Conservation (phyloP, 164 flowering plant species). For the Vitis cinerea region DNA sequence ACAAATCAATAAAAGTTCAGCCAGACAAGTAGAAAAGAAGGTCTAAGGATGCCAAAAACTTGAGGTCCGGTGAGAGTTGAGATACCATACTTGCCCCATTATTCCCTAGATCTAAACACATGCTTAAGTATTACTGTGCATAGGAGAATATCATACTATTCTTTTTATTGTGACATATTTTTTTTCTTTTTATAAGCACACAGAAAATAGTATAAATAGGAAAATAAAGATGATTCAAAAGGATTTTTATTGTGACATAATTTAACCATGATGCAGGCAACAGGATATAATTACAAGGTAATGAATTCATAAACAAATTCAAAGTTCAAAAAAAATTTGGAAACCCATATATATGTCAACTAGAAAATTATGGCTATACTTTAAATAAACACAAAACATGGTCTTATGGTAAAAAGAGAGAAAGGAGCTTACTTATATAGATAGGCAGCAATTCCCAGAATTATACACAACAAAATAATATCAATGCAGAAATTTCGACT, state of each 20-base stretch:
- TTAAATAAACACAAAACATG: background rate
- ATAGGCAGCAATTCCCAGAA: constrained; percentile 93
- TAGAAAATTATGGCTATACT: too few species aligned
- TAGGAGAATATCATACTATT: background rate
- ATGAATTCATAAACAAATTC: too few species aligned
- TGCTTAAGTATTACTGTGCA: background rate
- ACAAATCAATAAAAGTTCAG: too few species aligned
- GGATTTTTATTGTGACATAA: too few species aligned
- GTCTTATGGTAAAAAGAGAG: background rate
- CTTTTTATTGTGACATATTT: background rate
- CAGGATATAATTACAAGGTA: too few species aligned
- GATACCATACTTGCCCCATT: background rate
- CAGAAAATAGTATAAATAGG: too few species aligned
- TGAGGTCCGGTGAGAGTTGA: background rate
- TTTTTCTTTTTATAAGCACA: too few species aligned
- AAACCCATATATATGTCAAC: too few species aligned
- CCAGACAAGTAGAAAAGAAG: too few species aligned
- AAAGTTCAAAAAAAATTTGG: too few species aligned
- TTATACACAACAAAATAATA: constrained; percentile 76
- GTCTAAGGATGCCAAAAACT: background rate
- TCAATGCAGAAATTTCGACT: constrained; percentile 94
- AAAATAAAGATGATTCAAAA: too few species aligned
- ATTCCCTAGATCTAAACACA: background rate
- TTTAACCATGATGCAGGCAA: too few species aligned
- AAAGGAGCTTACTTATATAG: constrained; percentile 79